A percentile compares a stretch with the other conserved stretches of the same genome.
Evolutionary conservation across 2,329 filamentous ascomycete species (phyloP).

Genomic region (Macroventuria anomochaeta): DNA sequence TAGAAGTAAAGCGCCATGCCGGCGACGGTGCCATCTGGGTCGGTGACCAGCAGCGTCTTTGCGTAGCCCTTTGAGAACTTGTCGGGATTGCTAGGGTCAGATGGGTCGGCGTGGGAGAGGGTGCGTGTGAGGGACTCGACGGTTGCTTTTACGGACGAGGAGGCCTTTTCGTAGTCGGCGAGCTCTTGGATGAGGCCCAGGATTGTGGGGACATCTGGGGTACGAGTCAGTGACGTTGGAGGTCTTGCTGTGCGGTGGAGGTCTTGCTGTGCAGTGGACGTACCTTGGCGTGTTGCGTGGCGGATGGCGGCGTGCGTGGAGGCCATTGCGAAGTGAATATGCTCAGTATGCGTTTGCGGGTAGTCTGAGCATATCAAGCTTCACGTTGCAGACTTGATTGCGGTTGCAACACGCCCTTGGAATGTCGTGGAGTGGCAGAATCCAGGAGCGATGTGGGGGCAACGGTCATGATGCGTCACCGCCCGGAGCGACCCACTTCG

Average conservation of each 20-base stretch:
- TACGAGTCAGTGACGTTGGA: conserved; percentile 11
- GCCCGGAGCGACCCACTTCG: conserved; percentile 5
- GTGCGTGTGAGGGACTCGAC: conserved; percentile 73
- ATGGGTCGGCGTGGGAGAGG: conserved; percentile 73
- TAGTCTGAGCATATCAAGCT: no score
- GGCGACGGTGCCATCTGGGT: conserved; percentile 57
- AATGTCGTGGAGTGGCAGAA: conserved; percentile 21
- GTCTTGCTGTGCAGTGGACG: no score
- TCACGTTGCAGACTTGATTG: neutral
- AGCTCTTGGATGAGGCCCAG: conserved; percentile 82
- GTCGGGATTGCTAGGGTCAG: conserved; percentile 31
- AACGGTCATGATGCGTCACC: neutral
- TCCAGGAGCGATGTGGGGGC: conserved; percentile 12
- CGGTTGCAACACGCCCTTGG: conserved; percentile 17
- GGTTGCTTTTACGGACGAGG: conserved; percentile 78
- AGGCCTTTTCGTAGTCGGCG: conserved; percentile 84
- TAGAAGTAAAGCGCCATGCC: conserved; percentile 93
- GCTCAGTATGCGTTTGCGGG: no score
- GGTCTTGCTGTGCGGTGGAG: no score
- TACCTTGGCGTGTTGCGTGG: conserved; percentile 67
- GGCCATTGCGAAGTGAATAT: conserved; percentile 30
- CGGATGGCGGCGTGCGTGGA: conserved; percentile 54
- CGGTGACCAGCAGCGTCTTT: conserved; percentile 72
- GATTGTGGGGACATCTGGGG: conserved; percentile 79
- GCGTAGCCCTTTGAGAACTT: conserved; percentile 67